phyloP scores from a whole-genome alignment of 1,139 yeast species.

The Insectozyma bohioensis region DNA sequence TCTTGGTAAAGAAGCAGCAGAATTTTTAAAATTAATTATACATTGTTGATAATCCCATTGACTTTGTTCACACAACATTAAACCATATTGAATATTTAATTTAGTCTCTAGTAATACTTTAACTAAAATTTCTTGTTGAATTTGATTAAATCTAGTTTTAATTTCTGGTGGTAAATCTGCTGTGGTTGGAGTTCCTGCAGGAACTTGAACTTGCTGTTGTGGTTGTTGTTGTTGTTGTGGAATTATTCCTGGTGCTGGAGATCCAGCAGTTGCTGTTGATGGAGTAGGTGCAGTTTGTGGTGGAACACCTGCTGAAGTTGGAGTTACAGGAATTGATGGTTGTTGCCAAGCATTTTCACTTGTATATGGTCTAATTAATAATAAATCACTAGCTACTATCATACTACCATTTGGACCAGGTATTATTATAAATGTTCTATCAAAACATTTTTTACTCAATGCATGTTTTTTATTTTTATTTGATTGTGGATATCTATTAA shows the following conservation, averaged over 20 bases:
- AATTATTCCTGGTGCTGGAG: slow-evolving; percentile 2
- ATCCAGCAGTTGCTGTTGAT: slow-evolving; percentile 38
- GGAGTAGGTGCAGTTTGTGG: not conserved
- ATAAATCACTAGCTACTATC: slow-evolving; percentile 81
- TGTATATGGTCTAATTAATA: slow-evolving; percentile 64
- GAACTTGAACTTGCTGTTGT: slow-evolving; percentile 7
- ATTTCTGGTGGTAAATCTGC: slow-evolving; percentile 53
- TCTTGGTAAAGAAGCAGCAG: slow-evolving; percentile 46
- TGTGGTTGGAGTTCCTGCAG: slow-evolving; percentile 31
- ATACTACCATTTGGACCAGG: slow-evolving; percentile 70
- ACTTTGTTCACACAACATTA: slow-evolving; percentile 87
- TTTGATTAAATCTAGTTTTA: slow-evolving; percentile 48
- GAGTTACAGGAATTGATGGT: not conserved
- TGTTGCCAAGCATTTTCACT: slow-evolving; percentile 58
- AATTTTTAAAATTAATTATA: slow-evolving; percentile 66
- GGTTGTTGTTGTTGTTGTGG: too few species aligned
- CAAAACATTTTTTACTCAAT: slow-evolving; percentile 75
- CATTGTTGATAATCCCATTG: slow-evolving; percentile 79
- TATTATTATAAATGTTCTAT: slow-evolving; percentile 76
- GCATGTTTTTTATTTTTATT: slow-evolving; percentile 37
- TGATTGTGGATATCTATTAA: slow-evolving; percentile 30
- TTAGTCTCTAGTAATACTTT: slow-evolving; percentile 73
- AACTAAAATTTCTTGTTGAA: slow-evolving; percentile 66
- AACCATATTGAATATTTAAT: slow-evolving; percentile 72
- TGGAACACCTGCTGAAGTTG: not conserved